phyloP scores from a whole-genome alignment of 1,139 yeast species.

The Nakaseomyces uthaithaninus region DNA sequence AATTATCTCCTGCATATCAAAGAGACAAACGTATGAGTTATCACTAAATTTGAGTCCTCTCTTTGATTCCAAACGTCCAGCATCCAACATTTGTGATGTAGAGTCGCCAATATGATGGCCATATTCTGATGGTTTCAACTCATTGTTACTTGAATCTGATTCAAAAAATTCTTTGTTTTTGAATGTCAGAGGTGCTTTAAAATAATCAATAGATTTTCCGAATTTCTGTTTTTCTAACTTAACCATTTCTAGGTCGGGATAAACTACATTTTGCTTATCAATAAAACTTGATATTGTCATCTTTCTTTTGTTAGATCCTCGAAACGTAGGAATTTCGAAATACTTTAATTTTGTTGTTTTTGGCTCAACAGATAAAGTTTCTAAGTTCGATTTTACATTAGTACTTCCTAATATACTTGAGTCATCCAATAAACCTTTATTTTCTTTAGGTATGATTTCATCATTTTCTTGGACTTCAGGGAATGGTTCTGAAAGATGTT shows the following conservation, averaged over 20 bases:
- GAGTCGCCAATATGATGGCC: background rate
- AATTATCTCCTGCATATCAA: slow-evolving; percentile 5
- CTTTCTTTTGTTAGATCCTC: background rate
- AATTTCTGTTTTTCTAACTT: too few relatives aligned
- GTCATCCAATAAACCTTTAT: background rate
- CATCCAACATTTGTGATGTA: background rate
- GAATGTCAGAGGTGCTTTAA: slow-evolving; percentile 1
- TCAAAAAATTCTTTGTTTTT: slow-evolving; percentile 3
- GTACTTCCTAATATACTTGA: background rate
- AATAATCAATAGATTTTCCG: background rate
- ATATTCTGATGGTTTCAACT: background rate
- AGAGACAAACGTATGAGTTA: background rate
- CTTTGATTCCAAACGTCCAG: background rate
- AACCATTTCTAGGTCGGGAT: background rate
- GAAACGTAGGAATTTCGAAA: slow-evolving; percentile 1
- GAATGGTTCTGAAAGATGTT: too few relatives aligned
- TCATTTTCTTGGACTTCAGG: background rate
- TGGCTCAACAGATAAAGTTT: background rate
- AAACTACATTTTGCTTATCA: background rate
- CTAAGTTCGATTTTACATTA: background rate
- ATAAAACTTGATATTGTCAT: background rate
- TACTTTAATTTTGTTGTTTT: background rate
- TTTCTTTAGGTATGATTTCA: background rate
- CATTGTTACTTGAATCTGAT: background rate
- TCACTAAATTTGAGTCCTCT: slow-evolving; percentile 2